A percentile compares a stretch with the other conserved stretches of the same genome.
phyloP scores from a whole-genome alignment of 2,329 filamentous ascomycete species.

The Neopestalotiopsis sp. region DNA sequence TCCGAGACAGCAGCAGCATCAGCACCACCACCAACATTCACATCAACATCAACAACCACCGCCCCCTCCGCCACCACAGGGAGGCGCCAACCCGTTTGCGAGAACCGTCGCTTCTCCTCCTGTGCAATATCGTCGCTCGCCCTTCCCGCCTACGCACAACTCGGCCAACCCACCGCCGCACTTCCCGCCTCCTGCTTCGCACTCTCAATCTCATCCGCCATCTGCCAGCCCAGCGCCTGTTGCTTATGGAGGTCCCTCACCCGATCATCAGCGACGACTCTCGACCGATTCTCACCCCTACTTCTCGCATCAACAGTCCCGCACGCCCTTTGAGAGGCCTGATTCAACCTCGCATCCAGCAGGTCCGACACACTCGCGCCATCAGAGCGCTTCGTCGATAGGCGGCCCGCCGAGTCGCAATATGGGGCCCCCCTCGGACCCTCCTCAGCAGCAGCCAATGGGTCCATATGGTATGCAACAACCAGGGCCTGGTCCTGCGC shows the following conservation, averaged over 20 bases:
- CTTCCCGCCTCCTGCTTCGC: slow-evolving; percentile 22
- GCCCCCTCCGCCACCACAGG: neutral
- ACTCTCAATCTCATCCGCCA: slow-evolving; percentile 32
- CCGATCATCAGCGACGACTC: slow-evolving; percentile 34
- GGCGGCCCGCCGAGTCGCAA: slow-evolving; percentile 30
- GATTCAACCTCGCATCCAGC: slow-evolving; percentile 34
- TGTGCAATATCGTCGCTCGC: slow-evolving; percentile 22
- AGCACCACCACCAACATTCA: slow-evolving; percentile 9
- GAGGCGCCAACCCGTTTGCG: slow-evolving; percentile 18
- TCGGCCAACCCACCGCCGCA: slow-evolving; percentile 14
- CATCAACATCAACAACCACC: slow-evolving; percentile 8
- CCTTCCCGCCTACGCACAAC: slow-evolving; percentile 19
- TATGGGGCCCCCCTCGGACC: slow-evolving; percentile 35
- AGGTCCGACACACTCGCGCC: slow-evolving; percentile 33
- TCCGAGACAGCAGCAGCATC: slow-evolving; percentile 19
- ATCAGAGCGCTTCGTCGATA: slow-evolving; percentile 38
- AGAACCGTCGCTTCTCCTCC: slow-evolving; percentile 21
- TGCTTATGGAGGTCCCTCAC: slow-evolving; percentile 11
- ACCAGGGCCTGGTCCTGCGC: slow-evolving; percentile 20
- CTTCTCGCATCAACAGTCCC: slow-evolving; percentile 34
- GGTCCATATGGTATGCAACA: slow-evolving; percentile 30
- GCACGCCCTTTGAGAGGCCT: slow-evolving; percentile 29
- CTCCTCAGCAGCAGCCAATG: slow-evolving; percentile 35
- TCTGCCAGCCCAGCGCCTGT: slow-evolving; percentile 32
- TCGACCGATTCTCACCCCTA: slow-evolving; percentile 34